These are phyloP conservation scores for Helicostylum pulchrum DNA, from an alignment of 192 early-diverging fungal species.

Conservation along the genomic window DNA sequence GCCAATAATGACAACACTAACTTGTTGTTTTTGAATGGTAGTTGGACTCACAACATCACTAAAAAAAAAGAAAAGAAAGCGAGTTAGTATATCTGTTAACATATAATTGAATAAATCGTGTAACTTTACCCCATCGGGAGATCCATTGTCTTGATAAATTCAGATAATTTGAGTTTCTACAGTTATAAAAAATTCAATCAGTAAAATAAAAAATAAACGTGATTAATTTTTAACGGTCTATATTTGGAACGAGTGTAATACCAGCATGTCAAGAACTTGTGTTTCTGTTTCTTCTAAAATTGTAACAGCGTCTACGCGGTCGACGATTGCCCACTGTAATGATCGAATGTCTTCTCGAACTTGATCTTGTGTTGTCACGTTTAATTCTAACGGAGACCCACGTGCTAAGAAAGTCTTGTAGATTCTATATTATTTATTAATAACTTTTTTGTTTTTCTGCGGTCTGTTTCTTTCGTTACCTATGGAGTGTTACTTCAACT, in stretches of 20 bases:
- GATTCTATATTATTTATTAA: constrained; percentile 21
- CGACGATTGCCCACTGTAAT: constrained; percentile 22
- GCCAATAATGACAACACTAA: constrained; percentile 36
- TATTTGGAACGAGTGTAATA: constrained; percentile 7
- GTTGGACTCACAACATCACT: background rate
- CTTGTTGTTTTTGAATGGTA: constrained; percentile 17
- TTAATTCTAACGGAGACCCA: constrained; percentile 26
- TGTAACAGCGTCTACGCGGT: constrained; percentile 12
- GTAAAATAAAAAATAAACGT: constrained; percentile 2
- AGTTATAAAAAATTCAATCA: background rate
- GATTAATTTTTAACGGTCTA: background rate
- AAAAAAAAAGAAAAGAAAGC: constrained; percentile 1
- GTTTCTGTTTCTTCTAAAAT: constrained; percentile 21
- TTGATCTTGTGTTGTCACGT: constrained; percentile 21
- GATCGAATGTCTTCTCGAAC: constrained; percentile 6
- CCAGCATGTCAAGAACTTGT: constrained; percentile 23
- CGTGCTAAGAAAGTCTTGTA: constrained; percentile 29
- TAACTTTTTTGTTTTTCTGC: background rate
- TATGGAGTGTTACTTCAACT: constrained; percentile 15
- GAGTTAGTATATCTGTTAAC: background rate
- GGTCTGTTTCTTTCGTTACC: constrained; percentile 6
- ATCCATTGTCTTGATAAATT: constrained; percentile 16
- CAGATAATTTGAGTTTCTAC: constrained; percentile 13
- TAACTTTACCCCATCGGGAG: constrained; percentile 5
- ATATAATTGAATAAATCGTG: too few species aligned